phyloP scores from a whole-genome alignment of 2,329 filamentous ascomycete genomes.

The Rutstroemia sp. region DNA sequence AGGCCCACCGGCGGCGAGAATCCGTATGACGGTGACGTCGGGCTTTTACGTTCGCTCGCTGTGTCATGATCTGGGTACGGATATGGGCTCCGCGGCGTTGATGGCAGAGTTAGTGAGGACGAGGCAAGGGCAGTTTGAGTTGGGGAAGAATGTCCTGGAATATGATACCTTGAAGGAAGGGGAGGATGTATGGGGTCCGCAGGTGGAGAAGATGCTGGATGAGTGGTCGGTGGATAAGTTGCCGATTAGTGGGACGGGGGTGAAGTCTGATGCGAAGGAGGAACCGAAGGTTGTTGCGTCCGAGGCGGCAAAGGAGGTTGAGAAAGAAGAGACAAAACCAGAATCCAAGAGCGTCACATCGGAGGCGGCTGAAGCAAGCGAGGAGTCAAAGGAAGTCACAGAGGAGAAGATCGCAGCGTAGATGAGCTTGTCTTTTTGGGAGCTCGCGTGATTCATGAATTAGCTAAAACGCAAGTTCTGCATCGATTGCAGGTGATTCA shows the following conservation, averaged over 20 bases:
- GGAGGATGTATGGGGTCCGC: slow-evolving; percentile 75
- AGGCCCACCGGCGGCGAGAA: slow-evolving; percentile 67
- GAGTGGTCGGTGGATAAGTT: slow-evolving; percentile 22
- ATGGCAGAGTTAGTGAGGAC: slow-evolving; percentile 81
- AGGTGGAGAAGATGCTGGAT: slow-evolving; percentile 52
- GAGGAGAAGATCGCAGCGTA: too few relatives aligned
- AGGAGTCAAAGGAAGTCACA: too few relatives aligned
- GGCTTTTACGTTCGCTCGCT: slow-evolving; percentile 96
- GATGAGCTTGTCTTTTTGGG: too few relatives aligned
- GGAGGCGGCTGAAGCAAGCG: too few relatives aligned
- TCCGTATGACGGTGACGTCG: slow-evolving; percentile 88
- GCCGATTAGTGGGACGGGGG: not conserved
- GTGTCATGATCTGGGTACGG: slow-evolving; percentile 82
- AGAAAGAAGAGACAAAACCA: too few relatives aligned
- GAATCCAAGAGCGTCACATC: too few relatives aligned
- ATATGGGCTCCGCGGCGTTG: slow-evolving; percentile 71
- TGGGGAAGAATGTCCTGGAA: slow-evolving; percentile 69
- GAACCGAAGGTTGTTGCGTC: not conserved
- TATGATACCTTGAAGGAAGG: slow-evolving; percentile 69
- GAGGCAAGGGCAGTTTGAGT: slow-evolving; percentile 71
- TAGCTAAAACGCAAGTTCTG: too few relatives aligned
- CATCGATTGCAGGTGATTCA: too few relatives aligned
- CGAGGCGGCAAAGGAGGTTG: too few relatives aligned
- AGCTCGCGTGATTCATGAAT: too few relatives aligned
- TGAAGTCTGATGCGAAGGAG: not conserved